These are phyloP conservation scores for Butyriboletus loyo DNA, from an alignment of 768 basidiomycete genomes.

Conservation along the genomic window DNA sequence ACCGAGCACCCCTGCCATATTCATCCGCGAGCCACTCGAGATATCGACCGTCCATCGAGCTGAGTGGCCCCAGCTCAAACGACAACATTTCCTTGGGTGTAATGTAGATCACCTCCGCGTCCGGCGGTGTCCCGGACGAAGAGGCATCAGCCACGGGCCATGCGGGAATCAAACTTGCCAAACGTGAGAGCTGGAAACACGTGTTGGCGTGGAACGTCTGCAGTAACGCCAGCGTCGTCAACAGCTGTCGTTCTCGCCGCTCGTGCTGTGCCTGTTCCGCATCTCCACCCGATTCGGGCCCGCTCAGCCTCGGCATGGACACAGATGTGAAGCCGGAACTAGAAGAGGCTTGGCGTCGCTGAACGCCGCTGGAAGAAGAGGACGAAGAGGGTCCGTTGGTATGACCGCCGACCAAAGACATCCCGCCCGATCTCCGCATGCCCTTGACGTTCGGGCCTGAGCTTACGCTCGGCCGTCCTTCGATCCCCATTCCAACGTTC, in stretches of 20 bases:
- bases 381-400: constrained; percentile 33
- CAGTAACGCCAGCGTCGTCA: constrained; percentile 56
- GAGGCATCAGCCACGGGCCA: neutral
- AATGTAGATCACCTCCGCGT: constrained; percentile 40
- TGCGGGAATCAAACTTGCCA: constrained; percentile 28
- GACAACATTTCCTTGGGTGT: constrained; percentile 61
- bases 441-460: constrained; percentile 33
- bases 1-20: constrained; percentile 46
- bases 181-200: constrained; percentile 52
- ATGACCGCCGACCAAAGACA: constrained; percentile 39
- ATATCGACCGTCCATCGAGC: constrained; percentile 66
- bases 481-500: constrained; percentile 67
- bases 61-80: constrained; percentile 74
- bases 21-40: constrained; percentile 74
- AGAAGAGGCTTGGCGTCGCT: constrained; percentile 33
- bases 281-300: constrained; percentile 2
- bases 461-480: constrained; percentile 47
- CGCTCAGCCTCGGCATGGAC: constrained; percentile 30
- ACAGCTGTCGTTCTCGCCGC: constrained; percentile 36
- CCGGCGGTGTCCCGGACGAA: constrained; percentile 2
- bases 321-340: constrained; percentile 21
- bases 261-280: constrained; percentile 13
- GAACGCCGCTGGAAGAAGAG: constrained; percentile 31
- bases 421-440: constrained; percentile 44
- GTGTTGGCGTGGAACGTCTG: constrained; percentile 69